phyloP scores from a whole-genome alignment of 805 yeast genomes.

The Schizosaccharomyces octosporus region DNA sequence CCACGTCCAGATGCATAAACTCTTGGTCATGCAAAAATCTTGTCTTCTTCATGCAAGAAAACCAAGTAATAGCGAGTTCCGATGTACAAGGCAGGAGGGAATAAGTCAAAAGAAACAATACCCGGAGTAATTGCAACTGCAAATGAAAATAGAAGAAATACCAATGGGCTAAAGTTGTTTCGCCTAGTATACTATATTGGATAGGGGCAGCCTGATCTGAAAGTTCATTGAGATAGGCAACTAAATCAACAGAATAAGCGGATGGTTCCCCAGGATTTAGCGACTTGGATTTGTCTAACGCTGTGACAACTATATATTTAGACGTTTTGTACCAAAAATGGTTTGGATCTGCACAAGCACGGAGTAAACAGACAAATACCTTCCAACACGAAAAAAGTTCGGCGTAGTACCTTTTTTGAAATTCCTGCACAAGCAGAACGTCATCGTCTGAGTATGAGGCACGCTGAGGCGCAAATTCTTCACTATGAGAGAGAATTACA shows the following conservation, averaged over 20 bases:
- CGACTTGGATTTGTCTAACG: neutral
- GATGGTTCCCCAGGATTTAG: neutral
- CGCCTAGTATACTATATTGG: neutral
- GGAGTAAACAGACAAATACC: neutral
- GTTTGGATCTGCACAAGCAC: neutral
- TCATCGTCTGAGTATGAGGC: neutral
- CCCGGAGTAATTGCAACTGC: neutral
- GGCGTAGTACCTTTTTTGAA: neutral
- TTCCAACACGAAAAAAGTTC: neutral
- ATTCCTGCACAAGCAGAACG: neutral
- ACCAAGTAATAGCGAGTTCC: neutral
- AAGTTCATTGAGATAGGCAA: neutral
- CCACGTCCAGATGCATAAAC: neutral
- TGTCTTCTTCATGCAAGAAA: neutral
- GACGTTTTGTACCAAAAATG: neutral
- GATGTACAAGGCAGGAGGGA: neutral
- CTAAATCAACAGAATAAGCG: neutral
- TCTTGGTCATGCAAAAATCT: neutral
- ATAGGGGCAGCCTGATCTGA: neutral
- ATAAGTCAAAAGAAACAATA: neutral
- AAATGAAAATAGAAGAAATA: neutral
- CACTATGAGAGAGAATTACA: neutral
- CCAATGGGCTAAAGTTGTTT: neutral
- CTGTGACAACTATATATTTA: neutral
- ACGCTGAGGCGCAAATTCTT: neutral